A percentile compares a stretch with the other conserved stretches of the same genome.
Evolutionary conservation across 2,329 filamentous ascomycete genomes (phyloP).

Genomic region (Arthrinium phaeospermum): DNA sequence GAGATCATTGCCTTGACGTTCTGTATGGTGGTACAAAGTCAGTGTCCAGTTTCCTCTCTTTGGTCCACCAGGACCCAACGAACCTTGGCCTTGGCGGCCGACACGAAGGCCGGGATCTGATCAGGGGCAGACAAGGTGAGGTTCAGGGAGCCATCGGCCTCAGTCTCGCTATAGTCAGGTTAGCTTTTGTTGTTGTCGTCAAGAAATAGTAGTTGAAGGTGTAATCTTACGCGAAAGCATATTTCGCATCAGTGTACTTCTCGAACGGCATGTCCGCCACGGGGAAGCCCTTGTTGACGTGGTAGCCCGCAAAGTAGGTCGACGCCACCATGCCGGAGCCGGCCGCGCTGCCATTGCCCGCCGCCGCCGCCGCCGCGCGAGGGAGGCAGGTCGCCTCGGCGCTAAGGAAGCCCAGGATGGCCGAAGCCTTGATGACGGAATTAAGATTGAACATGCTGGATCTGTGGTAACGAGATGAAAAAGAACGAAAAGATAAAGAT

Average conservation of each 20-base stretch:
- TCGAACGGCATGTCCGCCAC: conserved; percentile 27
- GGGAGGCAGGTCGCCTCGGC: conserved; percentile 2
- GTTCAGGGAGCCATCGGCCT: conserved; percentile 20
- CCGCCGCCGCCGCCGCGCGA: not conserved
- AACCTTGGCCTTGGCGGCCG: conserved; percentile 21
- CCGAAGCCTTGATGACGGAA: conserved; percentile 8
- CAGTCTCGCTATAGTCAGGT: conserved; percentile 19
- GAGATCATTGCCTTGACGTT: conserved; percentile 25
- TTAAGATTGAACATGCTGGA: conserved; percentile 9
- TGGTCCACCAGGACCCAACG: not conserved
- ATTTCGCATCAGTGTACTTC: conserved; percentile 28
- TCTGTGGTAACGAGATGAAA: not conserved
- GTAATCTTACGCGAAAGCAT: conserved; percentile 23
- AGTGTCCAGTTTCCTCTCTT: not conserved
- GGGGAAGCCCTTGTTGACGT: conserved; percentile 23
- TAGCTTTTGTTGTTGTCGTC: not conserved
- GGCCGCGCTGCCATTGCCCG: not conserved
- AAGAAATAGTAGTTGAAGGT: not conserved
- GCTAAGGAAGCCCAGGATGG: conserved; percentile 7
- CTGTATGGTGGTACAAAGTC: not conserved
- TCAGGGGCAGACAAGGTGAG: conserved; percentile 23
- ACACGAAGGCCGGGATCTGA: conserved; percentile 25
- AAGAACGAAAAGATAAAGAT: not conserved
- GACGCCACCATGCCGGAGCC: not conserved
- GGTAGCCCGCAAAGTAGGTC: conserved; percentile 29